Evolutionary conservation across 129 eudicot species (phyloP).

Genomic region (Arctium lappa): DNA sequence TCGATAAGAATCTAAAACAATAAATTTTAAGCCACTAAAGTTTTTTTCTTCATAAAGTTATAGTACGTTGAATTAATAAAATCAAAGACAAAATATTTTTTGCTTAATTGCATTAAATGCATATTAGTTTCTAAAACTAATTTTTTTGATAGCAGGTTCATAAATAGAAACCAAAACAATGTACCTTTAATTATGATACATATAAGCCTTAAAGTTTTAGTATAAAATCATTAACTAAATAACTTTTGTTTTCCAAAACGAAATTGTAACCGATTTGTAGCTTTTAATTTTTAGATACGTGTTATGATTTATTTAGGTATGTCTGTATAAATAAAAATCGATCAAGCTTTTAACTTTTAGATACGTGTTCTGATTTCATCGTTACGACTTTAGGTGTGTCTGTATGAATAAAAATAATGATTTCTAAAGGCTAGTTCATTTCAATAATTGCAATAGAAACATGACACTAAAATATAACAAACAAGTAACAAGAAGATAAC

Average conservation of each 20-base stretch:
- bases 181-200: too few relatives aligned
- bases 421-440: constrained; percentile 20
- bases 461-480: constrained; percentile 8
- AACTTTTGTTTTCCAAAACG: not conserved
- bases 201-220: not conserved
- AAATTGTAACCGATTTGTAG: not conserved
- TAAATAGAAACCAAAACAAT: too few relatives aligned
- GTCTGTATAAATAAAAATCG: not conserved
- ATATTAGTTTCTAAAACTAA: too few relatives aligned
- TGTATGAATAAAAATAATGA: not conserved
- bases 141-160: too few relatives aligned
- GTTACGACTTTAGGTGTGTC: not conserved
- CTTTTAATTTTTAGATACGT: not conserved
- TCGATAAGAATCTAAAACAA: too few relatives aligned
- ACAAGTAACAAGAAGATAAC: constrained; percentile 15
- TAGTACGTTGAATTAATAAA: too few relatives aligned
- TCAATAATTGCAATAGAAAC: constrained; percentile 14
- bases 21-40: too few relatives aligned
- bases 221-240: not conserved
- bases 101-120: too few relatives aligned
- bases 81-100: too few relatives aligned
- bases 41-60: too few relatives aligned
- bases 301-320: not conserved
- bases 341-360: not conserved
- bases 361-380: not conserved